A percentile compares a stretch with the other conserved stretches of the same genome.
Evolutionary conservation across 148 eudicot species (phyloP).

Genomic region (Camellia japonica): DNA sequence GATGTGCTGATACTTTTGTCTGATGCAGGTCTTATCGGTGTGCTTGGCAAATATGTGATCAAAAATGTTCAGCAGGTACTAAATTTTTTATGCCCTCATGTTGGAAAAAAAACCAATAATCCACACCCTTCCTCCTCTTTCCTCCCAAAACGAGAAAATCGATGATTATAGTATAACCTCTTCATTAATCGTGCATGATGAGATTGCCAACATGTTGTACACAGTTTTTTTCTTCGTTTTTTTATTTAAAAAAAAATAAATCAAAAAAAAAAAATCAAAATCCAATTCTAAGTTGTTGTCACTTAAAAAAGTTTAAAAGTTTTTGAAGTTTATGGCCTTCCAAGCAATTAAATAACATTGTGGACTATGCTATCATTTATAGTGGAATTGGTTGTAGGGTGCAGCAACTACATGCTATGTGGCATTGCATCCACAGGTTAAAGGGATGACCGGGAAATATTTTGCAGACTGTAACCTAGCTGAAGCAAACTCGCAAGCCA

Average conservation of each 20-base stretch:
- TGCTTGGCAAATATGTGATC: constrained; percentile 40
- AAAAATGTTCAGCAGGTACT: constrained; percentile 64
- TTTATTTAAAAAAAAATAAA: no score
- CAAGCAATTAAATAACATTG: background rate
- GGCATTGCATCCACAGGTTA: constrained; percentile 59
- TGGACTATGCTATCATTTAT: background rate
- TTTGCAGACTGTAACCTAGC: constrained; percentile 52
- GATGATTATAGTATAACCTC: background rate
- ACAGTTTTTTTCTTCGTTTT: background rate
- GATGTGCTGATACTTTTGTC: background rate
- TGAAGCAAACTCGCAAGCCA: constrained; percentile 39
- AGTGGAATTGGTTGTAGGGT: constrained; percentile 34
- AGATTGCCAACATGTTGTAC: background rate
- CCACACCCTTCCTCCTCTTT: background rate
- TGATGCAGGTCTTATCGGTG: constrained; percentile 45
- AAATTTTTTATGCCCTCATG: background rate
- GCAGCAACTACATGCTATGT: constrained; percentile 79
- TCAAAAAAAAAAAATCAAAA: background rate
- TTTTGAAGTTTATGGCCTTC: background rate
- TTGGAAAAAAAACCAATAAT: background rate
- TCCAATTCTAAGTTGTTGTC: background rate
- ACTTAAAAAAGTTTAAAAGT: background rate
- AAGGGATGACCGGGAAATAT: constrained; percentile 56
- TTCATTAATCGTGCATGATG: background rate
- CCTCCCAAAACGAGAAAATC: background rate